A percentile compares a stretch with the other conserved stretches of the same genome.
Evolutionary conservation across 179 eudicot species (phyloP).

Genomic region (Silene noctiflora): DNA sequence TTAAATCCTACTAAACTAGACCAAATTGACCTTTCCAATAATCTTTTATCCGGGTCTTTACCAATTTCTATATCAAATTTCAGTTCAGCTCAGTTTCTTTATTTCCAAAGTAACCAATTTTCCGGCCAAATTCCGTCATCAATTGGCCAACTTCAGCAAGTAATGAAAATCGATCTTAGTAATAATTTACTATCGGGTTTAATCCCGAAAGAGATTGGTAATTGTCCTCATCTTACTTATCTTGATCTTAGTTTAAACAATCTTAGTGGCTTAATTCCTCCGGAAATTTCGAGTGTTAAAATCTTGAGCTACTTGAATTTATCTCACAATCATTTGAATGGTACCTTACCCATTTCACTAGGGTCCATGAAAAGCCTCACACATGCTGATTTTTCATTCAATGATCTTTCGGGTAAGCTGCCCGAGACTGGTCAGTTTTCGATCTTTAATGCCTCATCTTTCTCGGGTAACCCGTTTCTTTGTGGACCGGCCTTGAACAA

Average conservation of each 20-base stretch:
- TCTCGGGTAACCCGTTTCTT: constrained; percentile 66
- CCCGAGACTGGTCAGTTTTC: constrained; percentile 74
- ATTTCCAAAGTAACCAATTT: constrained; percentile 58
- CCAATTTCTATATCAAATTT: constrained; percentile 66
- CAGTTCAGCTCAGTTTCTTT: constrained; percentile 58
- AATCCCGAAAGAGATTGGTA: constrained; percentile 61
- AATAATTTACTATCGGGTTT: constrained; percentile 51
- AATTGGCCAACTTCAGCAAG: constrained; percentile 54
- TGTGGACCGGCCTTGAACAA: constrained; percentile 60
- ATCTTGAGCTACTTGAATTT: constrained; percentile 72
- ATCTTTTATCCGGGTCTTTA: constrained; percentile 57
- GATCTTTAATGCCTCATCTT: constrained; percentile 70
- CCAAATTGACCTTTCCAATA: constrained; percentile 66
- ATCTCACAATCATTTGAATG: constrained; percentile 61
- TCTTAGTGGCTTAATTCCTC: constrained; percentile 67
- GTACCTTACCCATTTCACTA: constrained; percentile 55
- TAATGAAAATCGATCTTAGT: constrained; percentile 59
- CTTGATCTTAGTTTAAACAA: constrained; percentile 86
- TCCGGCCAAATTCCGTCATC: constrained; percentile 69
- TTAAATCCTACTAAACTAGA: constrained; percentile 43
- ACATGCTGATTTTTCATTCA: constrained; percentile 78
- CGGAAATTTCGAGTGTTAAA: constrained; percentile 48
- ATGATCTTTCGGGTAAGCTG: constrained; percentile 63
- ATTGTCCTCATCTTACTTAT: constrained; percentile 59
- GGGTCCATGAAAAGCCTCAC: constrained; percentile 85